phyloP scores from a whole-genome alignment of 164 flowering plant genomes.

The Magnolia sinica region DNA sequence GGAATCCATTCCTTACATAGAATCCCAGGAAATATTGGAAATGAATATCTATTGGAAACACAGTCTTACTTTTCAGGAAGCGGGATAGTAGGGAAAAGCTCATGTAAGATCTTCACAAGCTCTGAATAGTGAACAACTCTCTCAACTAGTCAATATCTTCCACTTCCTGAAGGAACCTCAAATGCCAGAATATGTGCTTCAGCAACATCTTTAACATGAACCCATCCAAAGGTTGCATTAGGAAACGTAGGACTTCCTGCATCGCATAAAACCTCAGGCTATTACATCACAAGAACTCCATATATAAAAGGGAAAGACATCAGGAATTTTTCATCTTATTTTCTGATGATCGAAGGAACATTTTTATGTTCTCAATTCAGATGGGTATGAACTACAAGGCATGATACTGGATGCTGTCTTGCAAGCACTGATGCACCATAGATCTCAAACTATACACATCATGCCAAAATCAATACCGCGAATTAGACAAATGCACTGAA shows the following conservation, averaged over 20 bases:
- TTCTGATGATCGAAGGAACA: neutral
- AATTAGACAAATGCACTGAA: too few relatives aligned
- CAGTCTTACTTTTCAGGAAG: slow-evolving; percentile 49
- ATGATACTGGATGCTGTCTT: too few relatives aligned
- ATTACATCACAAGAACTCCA: neutral
- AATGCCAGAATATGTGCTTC: slow-evolving; percentile 58
- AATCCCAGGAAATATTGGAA: slow-evolving; percentile 2
- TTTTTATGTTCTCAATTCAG: too few relatives aligned
- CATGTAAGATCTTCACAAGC: slow-evolving; percentile 34
- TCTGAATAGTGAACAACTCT: slow-evolving; percentile 34
- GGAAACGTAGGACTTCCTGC: slow-evolving; percentile 41
- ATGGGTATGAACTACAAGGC: too few relatives aligned
- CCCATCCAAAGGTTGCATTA: slow-evolving; percentile 39
- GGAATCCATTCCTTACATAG: neutral
- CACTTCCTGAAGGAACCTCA: slow-evolving; percentile 56
- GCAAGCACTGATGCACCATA: too few relatives aligned
- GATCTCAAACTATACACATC: too few relatives aligned
- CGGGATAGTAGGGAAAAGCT: slow-evolving; percentile 37
- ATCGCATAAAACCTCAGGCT: neutral
- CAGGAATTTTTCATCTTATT: neutral
- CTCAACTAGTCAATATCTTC: slow-evolving; percentile 58
- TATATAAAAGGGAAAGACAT: neutral
- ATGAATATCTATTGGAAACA: neutral
- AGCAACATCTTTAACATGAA: slow-evolving; percentile 60
- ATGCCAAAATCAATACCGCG: too few relatives aligned